These are phyloP conservation scores for Dryas alaskensis DNA, from an alignment of 306 rosid genomes.

Conservation along the genomic window DNA sequence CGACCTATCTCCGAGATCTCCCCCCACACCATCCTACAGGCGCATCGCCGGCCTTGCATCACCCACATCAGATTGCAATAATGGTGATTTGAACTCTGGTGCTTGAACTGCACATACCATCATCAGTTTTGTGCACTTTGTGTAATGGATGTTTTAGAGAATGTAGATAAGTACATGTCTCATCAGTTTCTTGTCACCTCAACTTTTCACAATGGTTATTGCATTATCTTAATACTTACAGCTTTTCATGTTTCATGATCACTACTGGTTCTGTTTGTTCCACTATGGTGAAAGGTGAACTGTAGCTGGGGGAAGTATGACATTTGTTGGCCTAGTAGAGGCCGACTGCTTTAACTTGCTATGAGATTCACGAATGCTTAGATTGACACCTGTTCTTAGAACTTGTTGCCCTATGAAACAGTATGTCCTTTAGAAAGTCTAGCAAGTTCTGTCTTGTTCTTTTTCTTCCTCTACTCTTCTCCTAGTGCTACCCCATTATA, in stretches of 20 bases:
- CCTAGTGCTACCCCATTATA: too few relatives aligned
- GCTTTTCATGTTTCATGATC: conserved; percentile 15
- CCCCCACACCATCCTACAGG: conserved; percentile 49
- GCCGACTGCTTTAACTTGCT: too few relatives aligned
- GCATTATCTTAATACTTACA: conserved; percentile 1
- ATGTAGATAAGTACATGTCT: conserved; percentile 10
- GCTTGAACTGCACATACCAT: conserved; percentile 21
- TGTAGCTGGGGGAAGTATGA: neutral
- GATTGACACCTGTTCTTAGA: neutral
- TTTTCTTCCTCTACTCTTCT: too few relatives aligned
- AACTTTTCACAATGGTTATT: conserved; percentile 26
- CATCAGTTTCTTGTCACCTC: conserved; percentile 25
- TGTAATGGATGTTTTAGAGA: conserved; percentile 23
- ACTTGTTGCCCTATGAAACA: neutral
- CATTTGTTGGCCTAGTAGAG: neutral
- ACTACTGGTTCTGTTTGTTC: conserved; percentile 11
- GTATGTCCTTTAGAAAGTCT: too few relatives aligned
- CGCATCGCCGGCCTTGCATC: conserved; percentile 33
- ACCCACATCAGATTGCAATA: conserved; percentile 26
- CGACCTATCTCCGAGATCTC: conserved; percentile 60
- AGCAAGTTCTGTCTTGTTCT: too few relatives aligned
- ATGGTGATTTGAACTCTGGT: conserved; percentile 23
- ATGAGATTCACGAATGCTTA: neutral
- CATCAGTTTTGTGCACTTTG: conserved; percentile 21
- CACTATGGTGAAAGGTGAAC: neutral